Base-by-base conservation (phyloP, 2,329 filamentous ascomycete species). In the Pseudovirgaria hyperparasitica region DNA sequence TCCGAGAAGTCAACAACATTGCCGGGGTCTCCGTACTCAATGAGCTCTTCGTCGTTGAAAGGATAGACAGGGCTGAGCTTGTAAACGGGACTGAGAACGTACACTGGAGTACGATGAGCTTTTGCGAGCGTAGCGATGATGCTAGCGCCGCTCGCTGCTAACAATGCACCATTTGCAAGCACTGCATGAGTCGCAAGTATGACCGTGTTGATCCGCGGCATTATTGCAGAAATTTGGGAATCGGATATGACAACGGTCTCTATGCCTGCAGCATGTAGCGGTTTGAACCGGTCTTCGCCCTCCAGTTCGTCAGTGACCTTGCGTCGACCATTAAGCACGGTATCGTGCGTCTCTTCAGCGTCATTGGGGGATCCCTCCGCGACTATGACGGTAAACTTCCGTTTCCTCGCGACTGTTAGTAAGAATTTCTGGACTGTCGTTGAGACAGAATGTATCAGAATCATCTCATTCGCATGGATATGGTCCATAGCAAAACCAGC, bases 181-280 rank as follows among this genome's bases (percentile, higher is more conserved):
- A 98, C 82, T 4, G 81, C 78, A 45, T 86, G 79, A 5, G 87
- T 87, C 9, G 81, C 78, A 5, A 98, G 65, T 25, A 98, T 81
- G 34, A 98, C 87, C 60, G 94, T 94, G 64, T 87, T 92, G 42
- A 94, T 82, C 33, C 80, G 75, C 6, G 86, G 81, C 82, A 98
- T 96, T 44, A 96, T 81, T 1, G 86, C 85, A 59, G 86, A 92
- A 28, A 92, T 70, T 7, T 84, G 81, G 6, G 76, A 78, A 53
- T 92, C 86, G 22, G 82, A 75, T 29, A 96, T 76, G 33, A 82
- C 70, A 40, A 94, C 80, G 22, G 92, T 79, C 2, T 73, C 78
- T 29, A 92, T 80, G 15, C 86, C 86, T 19, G 76, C 72, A 1
- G 76, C 70, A 4, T 71, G 74, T 33, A 96, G 66, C 25, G 84